These are phyloP conservation scores for Dactylonectria macrodidyma DNA, from an alignment of 2,329 filamentous ascomycete genomes.

Conservation along the genomic window DNA sequence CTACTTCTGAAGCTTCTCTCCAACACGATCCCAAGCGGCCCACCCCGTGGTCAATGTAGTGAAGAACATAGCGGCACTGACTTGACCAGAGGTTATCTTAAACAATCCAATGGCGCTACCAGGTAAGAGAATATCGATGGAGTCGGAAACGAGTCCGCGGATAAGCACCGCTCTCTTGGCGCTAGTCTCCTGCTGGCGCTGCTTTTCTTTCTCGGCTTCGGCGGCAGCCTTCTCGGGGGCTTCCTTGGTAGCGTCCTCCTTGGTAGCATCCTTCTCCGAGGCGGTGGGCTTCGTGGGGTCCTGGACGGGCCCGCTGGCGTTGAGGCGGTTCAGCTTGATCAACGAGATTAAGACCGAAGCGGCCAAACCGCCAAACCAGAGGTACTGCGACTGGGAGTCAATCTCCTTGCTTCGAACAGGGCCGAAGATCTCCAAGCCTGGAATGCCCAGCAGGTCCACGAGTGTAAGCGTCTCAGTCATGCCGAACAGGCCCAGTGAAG, in stretches of 20 bases:
- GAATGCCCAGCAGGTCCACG: slow-evolving; percentile 63
- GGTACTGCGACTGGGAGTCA: slow-evolving; percentile 74
- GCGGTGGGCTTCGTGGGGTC: slow-evolving; percentile 35
- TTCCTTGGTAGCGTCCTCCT: slow-evolving; percentile 32
- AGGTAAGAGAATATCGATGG: slow-evolving; percentile 75
- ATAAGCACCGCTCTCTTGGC: slow-evolving; percentile 56
- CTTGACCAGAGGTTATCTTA: slow-evolving; percentile 62
- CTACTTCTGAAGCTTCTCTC: slow-evolving; percentile 41
- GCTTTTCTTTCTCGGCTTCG: slow-evolving; percentile 51
- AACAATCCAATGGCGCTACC: slow-evolving; percentile 74
- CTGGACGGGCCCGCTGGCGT: slow-evolving; percentile 44
- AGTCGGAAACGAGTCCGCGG: slow-evolving; percentile 68
- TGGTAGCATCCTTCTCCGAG: slow-evolving; percentile 34
- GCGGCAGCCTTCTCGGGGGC: slow-evolving; percentile 34
- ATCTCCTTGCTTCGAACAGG: slow-evolving; percentile 62
- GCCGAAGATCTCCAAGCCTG: slow-evolving; percentile 67
- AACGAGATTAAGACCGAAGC: slow-evolving; percentile 63
- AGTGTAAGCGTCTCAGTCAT: slow-evolving; percentile 77
- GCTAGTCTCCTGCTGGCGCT: slow-evolving; percentile 54
- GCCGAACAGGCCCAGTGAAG: slow-evolving; percentile 76
- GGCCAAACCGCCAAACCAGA: slow-evolving; percentile 77
- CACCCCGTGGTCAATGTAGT: slow-evolving; percentile 73
- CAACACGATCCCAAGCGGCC: slow-evolving; percentile 73
- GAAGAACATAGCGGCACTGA: slow-evolving; percentile 72
- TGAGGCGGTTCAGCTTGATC: slow-evolving; percentile 58